These are phyloP conservation scores for Globisporangium canariense DNA, from an alignment of 352 stramenopile species.

Conservation along the genomic window DNA sequence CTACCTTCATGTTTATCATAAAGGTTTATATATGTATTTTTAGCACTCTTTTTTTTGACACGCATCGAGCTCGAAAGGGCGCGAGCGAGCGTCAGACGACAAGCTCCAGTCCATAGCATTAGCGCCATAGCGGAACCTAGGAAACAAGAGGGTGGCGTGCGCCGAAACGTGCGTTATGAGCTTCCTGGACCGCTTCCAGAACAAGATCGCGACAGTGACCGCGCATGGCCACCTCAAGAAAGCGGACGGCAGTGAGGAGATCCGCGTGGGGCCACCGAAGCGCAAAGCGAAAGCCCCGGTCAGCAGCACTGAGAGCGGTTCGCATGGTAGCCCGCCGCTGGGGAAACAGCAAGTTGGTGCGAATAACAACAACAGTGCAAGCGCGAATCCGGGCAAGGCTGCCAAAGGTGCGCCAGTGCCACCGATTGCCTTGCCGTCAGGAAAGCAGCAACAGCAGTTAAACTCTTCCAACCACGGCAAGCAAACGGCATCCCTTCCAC, in stretches of 20 bases:
- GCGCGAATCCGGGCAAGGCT: not conserved
- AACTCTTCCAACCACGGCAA: conserved; percentile 12
- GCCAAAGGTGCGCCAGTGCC: conserved; percentile 10
- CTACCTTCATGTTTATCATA: not conserved
- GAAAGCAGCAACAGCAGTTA: conserved; percentile 16
- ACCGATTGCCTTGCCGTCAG: conserved; percentile 7
- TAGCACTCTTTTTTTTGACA: not conserved
- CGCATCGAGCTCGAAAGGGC: not conserved
- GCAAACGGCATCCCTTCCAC: not conserved
- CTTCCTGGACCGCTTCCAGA: conserved; percentile 80
- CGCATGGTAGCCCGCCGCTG: not conserved
- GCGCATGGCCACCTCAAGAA: conserved; percentile 76
- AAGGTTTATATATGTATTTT: conserved; percentile 1
- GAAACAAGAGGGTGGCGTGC: not conserved
- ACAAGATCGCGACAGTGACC: conserved; percentile 81
- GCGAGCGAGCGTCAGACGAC: not conserved
- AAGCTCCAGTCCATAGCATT: not conserved
- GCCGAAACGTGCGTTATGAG: conserved; percentile 40
- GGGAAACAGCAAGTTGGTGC: conserved; percentile 11
- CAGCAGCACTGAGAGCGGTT: not conserved
- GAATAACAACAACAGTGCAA: conserved; percentile 15
- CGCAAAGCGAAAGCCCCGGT: conserved; percentile 24
- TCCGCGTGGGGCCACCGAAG: conserved; percentile 67
- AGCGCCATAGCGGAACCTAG: not conserved
- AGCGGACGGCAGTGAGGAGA: conserved; percentile 75